Evolutionary conservation across 495 filamentous ascomycete genomes (phyloP).

Genomic region (Xylaria castorea): DNA sequence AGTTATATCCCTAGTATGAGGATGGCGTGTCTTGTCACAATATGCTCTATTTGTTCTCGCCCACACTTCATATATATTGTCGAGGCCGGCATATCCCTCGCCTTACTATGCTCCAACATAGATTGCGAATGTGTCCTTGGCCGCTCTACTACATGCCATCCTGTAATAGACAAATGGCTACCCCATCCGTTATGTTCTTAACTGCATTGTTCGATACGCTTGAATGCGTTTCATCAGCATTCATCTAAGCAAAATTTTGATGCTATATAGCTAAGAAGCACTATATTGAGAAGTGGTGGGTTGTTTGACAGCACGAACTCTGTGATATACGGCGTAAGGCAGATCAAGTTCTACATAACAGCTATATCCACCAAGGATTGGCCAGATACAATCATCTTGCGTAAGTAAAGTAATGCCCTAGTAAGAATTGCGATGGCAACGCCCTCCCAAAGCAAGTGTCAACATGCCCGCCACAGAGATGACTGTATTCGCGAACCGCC

Average conservation of each 20-base stretch:
- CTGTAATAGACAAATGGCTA: too few relatives aligned
- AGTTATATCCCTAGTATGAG: neutral
- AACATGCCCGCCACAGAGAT: neutral
- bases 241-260: neutral
- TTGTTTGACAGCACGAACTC: neutral
- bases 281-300: neutral
- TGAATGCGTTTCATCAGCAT: neutral
- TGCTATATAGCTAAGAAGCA: neutral
- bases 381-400: neutral
- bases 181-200: too few relatives aligned
- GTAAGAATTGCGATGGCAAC: neutral
- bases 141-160: too few relatives aligned
- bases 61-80: too few relatives aligned
- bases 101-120: too few relatives aligned
- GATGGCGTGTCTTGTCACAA: neutral
- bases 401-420: neutral
- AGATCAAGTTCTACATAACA: neutral
- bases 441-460: neutral
- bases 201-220: neutral
- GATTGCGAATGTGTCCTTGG: too few relatives aligned
- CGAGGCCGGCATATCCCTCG: too few relatives aligned
- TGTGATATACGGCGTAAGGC: neutral
- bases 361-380: neutral
- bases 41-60: too few relatives aligned
- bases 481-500: neutral